Base-by-base conservation (phyloP, 805 yeast genomes). In the Hemisphaericaspora nanyangensis region DNA sequence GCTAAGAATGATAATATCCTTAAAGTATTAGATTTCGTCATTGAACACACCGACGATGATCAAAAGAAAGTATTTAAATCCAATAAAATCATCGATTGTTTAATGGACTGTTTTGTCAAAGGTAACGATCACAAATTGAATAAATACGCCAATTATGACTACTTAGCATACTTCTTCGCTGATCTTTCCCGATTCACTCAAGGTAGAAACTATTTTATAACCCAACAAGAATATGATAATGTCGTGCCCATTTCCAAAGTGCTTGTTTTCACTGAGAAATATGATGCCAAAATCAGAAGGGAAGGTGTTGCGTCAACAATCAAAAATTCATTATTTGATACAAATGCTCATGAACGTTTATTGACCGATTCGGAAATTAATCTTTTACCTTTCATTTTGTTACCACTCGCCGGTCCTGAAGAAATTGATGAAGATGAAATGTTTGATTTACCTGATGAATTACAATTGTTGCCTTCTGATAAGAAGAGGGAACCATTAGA, bases 251-350 rank as follows among this genome's bases (percentile, higher is more conserved):
- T 88, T 17, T 79, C 89, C n/a, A 87, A 87, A 56, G 61, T 89
- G 19, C 68, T 86, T 43, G 93, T 80, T 0, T 89, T 88, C 63
- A 84, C 96, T 4, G 90, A 86, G 55, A 78, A 80, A 52, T 84
- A 80, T 48, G 90, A 84, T 54, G 72, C 86, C 11, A 79, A 78
- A 51, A 77, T 79, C 18, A 80, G 98, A 65, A 76, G 98, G 62
- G 90, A 85, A 56, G 97, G 96, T 54, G 90, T 87, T 28, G 95
- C 95, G 1, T 84, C 95, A 5, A 85, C 96, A 2, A 85, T 93
- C 50, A 91, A 93, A 59, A 91, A 91, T 61, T 77, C 91, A 0
- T 65, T 91, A 35, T 91, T 91, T 54, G 96, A 90, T 55, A 69
- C 85, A 1, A 77, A 79, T 29, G 61, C 76, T 26, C 98, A 91